Evolutionary conservation across 1,284 basidiomycete species (phyloP), one percentile per base, ranked within the genome.

Genomic region (Ustilago esculenta): DNA sequence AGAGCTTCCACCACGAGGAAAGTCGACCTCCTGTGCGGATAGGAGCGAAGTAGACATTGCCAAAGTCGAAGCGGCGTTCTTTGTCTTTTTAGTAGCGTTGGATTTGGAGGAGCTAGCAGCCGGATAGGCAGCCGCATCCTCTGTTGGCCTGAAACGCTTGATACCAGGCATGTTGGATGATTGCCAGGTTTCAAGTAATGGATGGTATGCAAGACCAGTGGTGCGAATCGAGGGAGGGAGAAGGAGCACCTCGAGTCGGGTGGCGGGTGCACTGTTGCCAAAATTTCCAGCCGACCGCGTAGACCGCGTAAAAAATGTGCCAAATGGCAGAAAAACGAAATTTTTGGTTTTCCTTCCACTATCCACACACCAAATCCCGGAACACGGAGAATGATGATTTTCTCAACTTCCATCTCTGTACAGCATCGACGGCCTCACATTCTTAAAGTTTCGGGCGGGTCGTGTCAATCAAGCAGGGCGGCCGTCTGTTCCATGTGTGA

Each of bases 1-100:
- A 4, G 85, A 84, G 34, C 87, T 86, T n/a, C 87, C 87, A 17
- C 95, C 96, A 76, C 96, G 88, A 41, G 94, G 94, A 82, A 98
- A 98, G 83, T 97, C 93, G 59, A 93, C 87, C 46, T 71, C 65
- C 24, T 75, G 72, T 5, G 72, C 55, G 3, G 66, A 63, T 34
- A 42, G 73, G 44, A 49, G 71, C 52, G 54, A 73, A 20, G 53
- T 68, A 21, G 65, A 51, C 27, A 53, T 41, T 25, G 58, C 48
- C 3, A 49, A 52, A 32, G 32, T 50, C 2, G 49, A 32, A 18
- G 57, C 39, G n/a, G 50, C 18, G 30, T 27, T 49, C 52, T 64
- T 69, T n/a, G 53, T 40, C 50, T 71, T 54, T 52, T 54, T 53
- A 40, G 49, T 41, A 4, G 30, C n/a, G 29, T 9, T 49, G 40